Base-by-base conservation (phyloP, 495 filamentous ascomycete genomes). In the Amphirosellinia nigrospora region DNA sequence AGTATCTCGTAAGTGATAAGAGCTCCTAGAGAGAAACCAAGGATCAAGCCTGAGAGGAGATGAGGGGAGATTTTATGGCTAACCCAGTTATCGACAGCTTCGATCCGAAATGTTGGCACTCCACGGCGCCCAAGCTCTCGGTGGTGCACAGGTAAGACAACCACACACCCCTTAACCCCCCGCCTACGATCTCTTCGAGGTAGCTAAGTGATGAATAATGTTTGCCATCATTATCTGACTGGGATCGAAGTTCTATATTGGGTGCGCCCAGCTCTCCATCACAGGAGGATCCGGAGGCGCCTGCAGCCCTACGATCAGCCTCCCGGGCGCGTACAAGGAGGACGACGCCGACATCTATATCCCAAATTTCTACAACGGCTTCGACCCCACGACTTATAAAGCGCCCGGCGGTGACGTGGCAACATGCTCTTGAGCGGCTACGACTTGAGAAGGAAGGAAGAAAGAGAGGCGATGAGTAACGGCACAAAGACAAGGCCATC, bases 51-150 rank as follows among this genome's bases (percentile, higher is more conserved):
- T 48, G n/a, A n/a, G n/a, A 11, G 4, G 10, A 52, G 0, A 26
- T 7, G 15, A 28, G 48, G 48, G 11, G 21, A 52, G 26, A 6
- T 50, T 19, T 56, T n/a, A 19, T 5, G 3, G 1, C 16, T 65
- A 2, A 38, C 72, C 64, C 23, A 66, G 43, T 46, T 5, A 34
- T 2, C 45, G 21, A 26, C 23, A 78, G 76, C 69, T 79, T 50
- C 74, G 77, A 46, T 79, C 77, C 1, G 77, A 79, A 55, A 79
- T 79, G 77, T 38, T 76, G 48, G 76, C 75, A 11, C 74, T 79
- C 8, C 77, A 79, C 23, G 74, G 72, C 5, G 66, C 77, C 0
- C 70, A 70, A 43, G 60, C 46, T 0, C 58, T 72, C 39, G 71
- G 73, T 6, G 73, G 73, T 8, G 73, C 70, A 15, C 73, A 74